These are phyloP conservation scores for Aureobasidium sp. DNA, from an alignment of 2,329 filamentous ascomycete species.

Conservation along the genomic window DNA sequence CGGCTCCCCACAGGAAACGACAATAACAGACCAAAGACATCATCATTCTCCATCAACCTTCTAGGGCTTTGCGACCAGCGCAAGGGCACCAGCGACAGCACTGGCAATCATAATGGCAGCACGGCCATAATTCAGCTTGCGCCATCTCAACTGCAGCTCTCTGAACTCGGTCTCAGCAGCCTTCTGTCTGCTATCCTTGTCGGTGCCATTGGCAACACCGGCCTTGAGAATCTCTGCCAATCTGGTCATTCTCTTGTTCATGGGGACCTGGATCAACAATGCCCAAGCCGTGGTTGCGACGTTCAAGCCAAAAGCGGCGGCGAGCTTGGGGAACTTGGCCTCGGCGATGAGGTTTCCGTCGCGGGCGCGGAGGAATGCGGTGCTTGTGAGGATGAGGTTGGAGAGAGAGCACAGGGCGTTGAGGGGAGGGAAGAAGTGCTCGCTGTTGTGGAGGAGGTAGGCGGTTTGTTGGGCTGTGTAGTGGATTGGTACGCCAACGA, in stretches of 20 bases:
- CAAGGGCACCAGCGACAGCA: conserved; percentile 14
- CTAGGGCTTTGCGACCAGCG: conserved; percentile 14
- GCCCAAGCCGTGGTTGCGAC: conserved; percentile 26
- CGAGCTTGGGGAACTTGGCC: conserved; percentile 24
- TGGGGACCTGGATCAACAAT: conserved; percentile 26
- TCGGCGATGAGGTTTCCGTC: conserved; percentile 18
- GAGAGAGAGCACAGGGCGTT: conserved; percentile 26
- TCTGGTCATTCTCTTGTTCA: conserved; percentile 26
- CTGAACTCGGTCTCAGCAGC: conserved; percentile 25
- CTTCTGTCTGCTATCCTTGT: conserved; percentile 19
- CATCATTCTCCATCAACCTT: neutral
- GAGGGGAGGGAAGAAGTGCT: conserved; percentile 28
- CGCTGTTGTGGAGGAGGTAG: conserved; percentile 27
- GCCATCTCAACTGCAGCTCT: conserved; percentile 24
- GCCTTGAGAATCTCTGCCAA: conserved; percentile 21
- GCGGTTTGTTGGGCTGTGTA: conserved; percentile 24
- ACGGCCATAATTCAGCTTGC: conserved; percentile 23
- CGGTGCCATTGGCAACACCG: conserved; percentile 18
- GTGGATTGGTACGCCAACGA: conserved; percentile 22
- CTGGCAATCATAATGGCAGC: conserved; percentile 23
- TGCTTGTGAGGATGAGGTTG: conserved; percentile 25
- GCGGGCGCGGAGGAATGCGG: conserved; percentile 24
- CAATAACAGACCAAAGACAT: neutral
- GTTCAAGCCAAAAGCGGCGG: conserved; percentile 21
- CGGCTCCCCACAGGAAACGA: conserved; percentile 7